Percentiles rank a stretch among this genome's conserved stretches.
These are phyloP conservation scores for Epichloe hybrida DNA, from an alignment of 2,329 filamentous ascomycete species.

Conservation along the genomic window DNA sequence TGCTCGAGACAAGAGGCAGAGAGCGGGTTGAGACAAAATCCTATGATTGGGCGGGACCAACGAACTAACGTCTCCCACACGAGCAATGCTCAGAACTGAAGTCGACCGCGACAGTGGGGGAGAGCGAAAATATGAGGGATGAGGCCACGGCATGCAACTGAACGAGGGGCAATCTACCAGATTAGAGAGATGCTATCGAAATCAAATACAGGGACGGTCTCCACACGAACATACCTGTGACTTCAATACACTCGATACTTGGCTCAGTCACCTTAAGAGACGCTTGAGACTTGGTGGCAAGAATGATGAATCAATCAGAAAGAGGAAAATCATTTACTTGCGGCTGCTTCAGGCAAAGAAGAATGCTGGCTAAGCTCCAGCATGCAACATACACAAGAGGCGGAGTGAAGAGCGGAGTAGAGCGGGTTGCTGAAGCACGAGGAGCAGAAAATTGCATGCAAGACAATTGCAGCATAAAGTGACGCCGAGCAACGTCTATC, in stretches of 20 bases:
- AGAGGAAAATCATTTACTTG: not conserved
- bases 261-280: not conserved
- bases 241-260: conserved; percentile 1
- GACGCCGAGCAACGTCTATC: not conserved
- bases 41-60: conserved; percentile 41
- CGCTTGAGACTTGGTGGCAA: not conserved
- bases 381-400: not conserved
- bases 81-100: conserved; percentile 28
- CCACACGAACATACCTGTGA: conserved; percentile 15
- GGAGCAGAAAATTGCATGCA: not conserved
- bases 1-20: conserved; percentile 23
- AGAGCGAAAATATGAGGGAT: conserved; percentile 21
- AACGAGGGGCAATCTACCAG: conserved; percentile 7
- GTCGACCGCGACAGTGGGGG: conserved; percentile 31
- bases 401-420: not conserved
- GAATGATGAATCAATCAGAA: not conserved
- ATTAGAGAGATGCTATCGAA: conserved; percentile 7
- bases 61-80: conserved; percentile 53
- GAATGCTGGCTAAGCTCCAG: not conserved
- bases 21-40: conserved; percentile 32
- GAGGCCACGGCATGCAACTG: conserved; percentile 25
- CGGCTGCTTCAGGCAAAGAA: not conserved
- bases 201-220: conserved; percentile 5
- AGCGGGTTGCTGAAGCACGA: not conserved
- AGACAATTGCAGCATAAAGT: not conserved